A percentile compares a stretch with the other conserved stretches of the same genome.
These are phyloP conservation scores for Plasmodium berghei DNA, from an alignment of 169 alveolate species.

Conservation along the genomic window DNA sequence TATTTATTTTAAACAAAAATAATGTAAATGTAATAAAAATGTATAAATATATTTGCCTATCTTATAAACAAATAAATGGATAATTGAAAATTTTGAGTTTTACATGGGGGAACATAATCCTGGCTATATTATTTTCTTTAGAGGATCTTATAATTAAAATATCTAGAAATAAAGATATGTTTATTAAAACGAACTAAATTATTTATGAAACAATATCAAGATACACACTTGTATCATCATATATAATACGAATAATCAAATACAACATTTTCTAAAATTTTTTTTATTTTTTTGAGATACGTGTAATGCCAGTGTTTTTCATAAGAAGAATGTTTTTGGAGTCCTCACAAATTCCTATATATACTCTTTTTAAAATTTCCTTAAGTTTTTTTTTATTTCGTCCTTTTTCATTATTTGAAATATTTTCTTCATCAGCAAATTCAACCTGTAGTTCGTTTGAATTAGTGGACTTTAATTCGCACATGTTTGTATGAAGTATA, in stretches of 20 bases:
- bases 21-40: no score
- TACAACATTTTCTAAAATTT: background rate
- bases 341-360: conserved; percentile 55
- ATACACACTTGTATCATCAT: background rate
- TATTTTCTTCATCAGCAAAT: background rate
- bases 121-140: conserved; percentile 35
- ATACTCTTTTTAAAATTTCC: conserved; percentile 59
- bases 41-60: no score
- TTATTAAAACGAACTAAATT: background rate
- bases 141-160: conserved; percentile 36
- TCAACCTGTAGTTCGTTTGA: conserved; percentile 12
- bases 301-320: conserved; percentile 45
- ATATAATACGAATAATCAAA: background rate
- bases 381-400: conserved; percentile 28
- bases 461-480: background rate
- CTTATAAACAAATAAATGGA: no score
- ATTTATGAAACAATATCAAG: background rate
- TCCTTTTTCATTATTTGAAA: background rate
- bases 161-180: conserved; percentile 8
- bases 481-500: no score
- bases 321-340: conserved; percentile 45
- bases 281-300: conserved; percentile 11
- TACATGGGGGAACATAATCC: conserved; percentile 60
- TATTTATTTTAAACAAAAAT: no score
- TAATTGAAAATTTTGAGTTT: background rate